A percentile compares a stretch with the other conserved stretches of the same genome.
Conservation (phyloP, 371 early-diverging fungal genomes). For the Mucor mucedo region DNA sequence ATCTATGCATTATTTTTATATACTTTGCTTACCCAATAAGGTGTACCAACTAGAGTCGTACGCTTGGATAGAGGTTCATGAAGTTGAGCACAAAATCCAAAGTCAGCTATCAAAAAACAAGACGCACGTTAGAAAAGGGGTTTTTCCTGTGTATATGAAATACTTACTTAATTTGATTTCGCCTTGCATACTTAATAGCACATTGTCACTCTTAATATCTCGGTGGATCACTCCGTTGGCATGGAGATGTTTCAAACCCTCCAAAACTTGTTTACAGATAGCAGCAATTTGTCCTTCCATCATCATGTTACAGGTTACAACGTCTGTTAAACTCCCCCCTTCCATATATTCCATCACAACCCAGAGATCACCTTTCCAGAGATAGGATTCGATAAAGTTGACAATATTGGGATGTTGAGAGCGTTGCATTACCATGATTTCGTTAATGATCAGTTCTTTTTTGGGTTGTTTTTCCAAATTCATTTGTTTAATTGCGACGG, state of each 20-base stretch:
- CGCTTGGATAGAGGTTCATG: constrained; percentile 66
- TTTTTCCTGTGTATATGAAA: background rate
- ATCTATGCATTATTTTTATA: no score
- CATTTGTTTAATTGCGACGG: constrained; percentile 86
- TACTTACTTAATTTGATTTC: constrained; percentile 71
- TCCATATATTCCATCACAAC: constrained; percentile 89
- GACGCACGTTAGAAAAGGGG: background rate
- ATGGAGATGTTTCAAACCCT: constrained; percentile 61
- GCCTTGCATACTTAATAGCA: constrained; percentile 74
- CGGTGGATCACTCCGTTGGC: constrained; percentile 84
- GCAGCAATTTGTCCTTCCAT: constrained; percentile 84
- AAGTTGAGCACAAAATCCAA: constrained; percentile 84
- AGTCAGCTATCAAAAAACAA: constrained; percentile 58
- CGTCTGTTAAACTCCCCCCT: constrained; percentile 79
- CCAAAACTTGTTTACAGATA: constrained; percentile 68
- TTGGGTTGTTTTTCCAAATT: constrained; percentile 83
- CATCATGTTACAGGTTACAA: constrained; percentile 78
- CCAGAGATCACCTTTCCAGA: constrained; percentile 77
- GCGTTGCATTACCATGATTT: constrained; percentile 78
- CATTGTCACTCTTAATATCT: constrained; percentile 91
- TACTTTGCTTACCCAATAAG: constrained; percentile 57
- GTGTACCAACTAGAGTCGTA: constrained; percentile 80
- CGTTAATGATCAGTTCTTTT: constrained; percentile 86
- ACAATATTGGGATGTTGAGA: constrained; percentile 78
- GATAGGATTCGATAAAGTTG: constrained; percentile 78